Conservation (phyloP, 139 green algal genomes). For the Chlorella sp. region DNA sequence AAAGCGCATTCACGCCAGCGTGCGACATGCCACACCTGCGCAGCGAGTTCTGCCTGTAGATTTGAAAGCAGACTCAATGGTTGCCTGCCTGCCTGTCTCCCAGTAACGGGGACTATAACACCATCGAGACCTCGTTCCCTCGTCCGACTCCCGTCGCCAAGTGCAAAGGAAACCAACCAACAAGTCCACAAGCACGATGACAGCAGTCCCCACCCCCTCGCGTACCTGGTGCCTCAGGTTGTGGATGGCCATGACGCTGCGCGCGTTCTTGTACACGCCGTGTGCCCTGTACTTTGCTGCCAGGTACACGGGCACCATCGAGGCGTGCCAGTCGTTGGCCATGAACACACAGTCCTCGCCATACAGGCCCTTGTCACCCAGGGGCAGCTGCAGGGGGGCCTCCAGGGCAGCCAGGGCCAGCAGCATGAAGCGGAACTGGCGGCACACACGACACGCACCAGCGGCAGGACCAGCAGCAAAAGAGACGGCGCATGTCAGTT, state of each 20-base stretch:
- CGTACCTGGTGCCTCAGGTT: constrained; percentile 85
- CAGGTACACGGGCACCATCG: constrained; percentile 74
- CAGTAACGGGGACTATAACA: no score
- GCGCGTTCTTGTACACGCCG: constrained; percentile 63
- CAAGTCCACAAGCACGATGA: no score
- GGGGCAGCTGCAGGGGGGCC: constrained; percentile 52
- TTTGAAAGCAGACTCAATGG: no score
- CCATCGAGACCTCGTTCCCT: no score
- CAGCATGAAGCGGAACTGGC: constrained; percentile 74
- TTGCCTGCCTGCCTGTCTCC: no score
- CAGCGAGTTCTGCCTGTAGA: no score
- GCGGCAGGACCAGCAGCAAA: not conserved
- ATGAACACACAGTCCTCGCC: constrained; percentile 57
- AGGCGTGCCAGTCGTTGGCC: constrained; percentile 62
- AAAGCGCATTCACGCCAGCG: no score
- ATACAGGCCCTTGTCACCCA: constrained; percentile 39
- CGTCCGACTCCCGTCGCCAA: no score
- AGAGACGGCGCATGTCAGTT: no score
- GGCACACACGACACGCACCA: not conserved
- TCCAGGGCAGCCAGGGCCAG: constrained; percentile 65
- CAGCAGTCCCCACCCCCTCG: no score
- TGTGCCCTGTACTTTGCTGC: constrained; percentile 77
- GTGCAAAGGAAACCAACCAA: no score
- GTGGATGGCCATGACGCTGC: constrained; percentile 79
- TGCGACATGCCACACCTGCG: no score